Percentiles rank a stretch among this genome's conserved stretches.
phyloP scores from a whole-genome alignment of 176 grass and related monocot species.

The maize (Zea mays) region Zm-B73-REFERENCE-NAM-5.0 NC_050097.1:193989501-193990000 shows the following conservation, averaged over 20 bases:
- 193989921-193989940: too few species aligned
- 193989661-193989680: slow-evolving; percentile 5
- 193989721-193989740: slow-evolving; percentile 51
- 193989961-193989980: slow-evolving; percentile 63
- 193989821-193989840: too few species aligned
- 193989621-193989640: too few species aligned
- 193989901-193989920: too few species aligned
- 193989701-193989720: slow-evolving; percentile 56
- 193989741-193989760: slow-evolving; percentile 53
- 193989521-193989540: slow-evolving; percentile 49
- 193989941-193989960: not conserved
- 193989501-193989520: slow-evolving; percentile 28
- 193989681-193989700: slow-evolving; percentile 64
- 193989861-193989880: too few species aligned
- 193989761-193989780: slow-evolving; percentile 50
- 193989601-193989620: too few species aligned
- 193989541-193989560: slow-evolving; percentile 71
- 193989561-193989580: too few species aligned
- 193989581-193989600: too few species aligned
- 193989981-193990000: slow-evolving; percentile 59
- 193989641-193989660: not conserved
- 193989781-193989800: slow-evolving; percentile 32
- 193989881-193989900: too few species aligned
- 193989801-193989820: too few species aligned
- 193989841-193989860: too few species aligned